Conservation (phyloP, 129 eudicot genomes). For the Tagetes patula region DNA sequence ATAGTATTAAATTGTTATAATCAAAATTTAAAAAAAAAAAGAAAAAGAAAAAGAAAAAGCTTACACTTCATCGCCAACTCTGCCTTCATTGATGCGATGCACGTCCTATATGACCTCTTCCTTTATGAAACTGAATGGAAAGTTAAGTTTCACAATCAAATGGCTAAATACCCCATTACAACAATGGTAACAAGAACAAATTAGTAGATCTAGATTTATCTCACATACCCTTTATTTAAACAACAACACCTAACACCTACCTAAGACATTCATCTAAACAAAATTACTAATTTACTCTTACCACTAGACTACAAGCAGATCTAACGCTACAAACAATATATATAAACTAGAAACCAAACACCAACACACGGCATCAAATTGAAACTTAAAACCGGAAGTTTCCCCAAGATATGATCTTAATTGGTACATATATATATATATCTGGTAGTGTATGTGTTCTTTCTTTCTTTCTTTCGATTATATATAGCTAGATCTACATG, state of each 20-base stretch:
- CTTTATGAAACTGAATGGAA: slow-evolving; percentile 63
- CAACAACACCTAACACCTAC: too few relatives aligned
- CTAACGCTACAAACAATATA: background rate
- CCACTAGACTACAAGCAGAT: too few relatives aligned
- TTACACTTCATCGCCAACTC: slow-evolving; percentile 19
- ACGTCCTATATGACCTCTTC: slow-evolving; percentile 86
- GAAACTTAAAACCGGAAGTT: background rate
- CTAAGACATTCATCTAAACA: too few relatives aligned
- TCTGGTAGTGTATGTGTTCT: background rate
- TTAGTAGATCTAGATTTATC: background rate
- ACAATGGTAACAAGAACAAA: background rate
- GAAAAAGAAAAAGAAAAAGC: too few relatives aligned
- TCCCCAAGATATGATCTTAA: background rate
- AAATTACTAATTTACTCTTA: too few relatives aligned
- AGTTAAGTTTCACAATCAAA: background rate
- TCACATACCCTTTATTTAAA: too few relatives aligned
- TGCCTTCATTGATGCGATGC: slow-evolving; percentile 54
- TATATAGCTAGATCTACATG: background rate
- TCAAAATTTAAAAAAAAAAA: too few relatives aligned
- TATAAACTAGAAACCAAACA: background rate
- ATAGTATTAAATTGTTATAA: too few relatives aligned
- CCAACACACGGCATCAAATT: background rate
- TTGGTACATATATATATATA: too few relatives aligned
- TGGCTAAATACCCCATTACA: too few relatives aligned
- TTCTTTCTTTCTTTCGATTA: background rate